Evolutionary conservation across 2,329 filamentous ascomycete species (phyloP).

Genomic region (Tolypocladium cylindrosporum): DNA sequence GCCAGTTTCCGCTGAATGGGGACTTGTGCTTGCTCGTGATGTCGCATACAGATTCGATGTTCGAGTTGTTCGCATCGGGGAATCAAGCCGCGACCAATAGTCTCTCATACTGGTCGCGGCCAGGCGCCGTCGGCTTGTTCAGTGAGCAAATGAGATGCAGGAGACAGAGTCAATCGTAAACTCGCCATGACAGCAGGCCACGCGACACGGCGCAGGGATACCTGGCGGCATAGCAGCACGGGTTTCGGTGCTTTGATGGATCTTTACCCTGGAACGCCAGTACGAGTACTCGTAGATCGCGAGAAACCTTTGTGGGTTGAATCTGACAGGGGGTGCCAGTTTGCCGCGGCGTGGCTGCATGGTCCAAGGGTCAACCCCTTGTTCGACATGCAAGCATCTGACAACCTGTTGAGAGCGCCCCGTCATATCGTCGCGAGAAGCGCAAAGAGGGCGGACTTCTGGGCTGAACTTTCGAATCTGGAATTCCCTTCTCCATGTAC

Average conservation of each 20-base stretch:
- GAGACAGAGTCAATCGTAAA: neutral
- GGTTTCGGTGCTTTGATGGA: constrained; percentile 1
- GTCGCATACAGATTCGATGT: neutral
- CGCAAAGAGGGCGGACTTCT: neutral
- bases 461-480: neutral
- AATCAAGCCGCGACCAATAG: neutral
- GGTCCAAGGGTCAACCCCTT: neutral
- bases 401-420: neutral
- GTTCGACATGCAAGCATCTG: constrained; percentile 4
- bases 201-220: neutral
- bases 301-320: neutral
- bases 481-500: neutral
- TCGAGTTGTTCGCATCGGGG: neutral
- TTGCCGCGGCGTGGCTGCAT: constrained; percentile 3
- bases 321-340: neutral
- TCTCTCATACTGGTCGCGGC: neutral
- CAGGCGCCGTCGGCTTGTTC: neutral
- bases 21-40: neutral
- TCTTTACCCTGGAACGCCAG: neutral
- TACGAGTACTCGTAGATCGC: neutral
- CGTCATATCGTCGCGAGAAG: neutral
- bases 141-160: neutral
- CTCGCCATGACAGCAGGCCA: neutral
- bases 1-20: neutral
- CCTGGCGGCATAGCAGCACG: neutral